Base-by-base conservation (phyloP, 495 filamentous ascomycete species). In the Astrothelium subdiscretum region DNA sequence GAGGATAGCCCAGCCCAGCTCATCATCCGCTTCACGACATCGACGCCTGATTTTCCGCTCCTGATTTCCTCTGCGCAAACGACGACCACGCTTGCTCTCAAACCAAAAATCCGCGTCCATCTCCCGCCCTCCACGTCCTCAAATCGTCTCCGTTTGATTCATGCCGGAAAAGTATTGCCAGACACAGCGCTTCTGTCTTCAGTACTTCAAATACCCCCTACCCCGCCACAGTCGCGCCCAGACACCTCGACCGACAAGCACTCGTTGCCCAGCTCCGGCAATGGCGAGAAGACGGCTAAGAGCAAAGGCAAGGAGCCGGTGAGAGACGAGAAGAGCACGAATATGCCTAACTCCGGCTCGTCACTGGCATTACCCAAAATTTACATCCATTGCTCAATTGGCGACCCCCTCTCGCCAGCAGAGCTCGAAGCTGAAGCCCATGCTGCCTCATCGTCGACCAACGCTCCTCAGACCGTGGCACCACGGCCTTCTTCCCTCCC, bases 341-440 rank as follows among this genome's bases (percentile, higher is more conserved):
- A 66, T 62, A 35, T 59, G 31, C 29, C 69, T 66, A 42, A 54
- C 24, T 20, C 60, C 27, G 67, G 71, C 27, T 74, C 72, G 4
- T 6, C 27, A 5, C 48, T 10, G 15, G 42, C 58, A 12, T 10
- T 29, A 27, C 5, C 54, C 1, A 78, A 84, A 26, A 77, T 91
- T 67, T 95, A 94, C 75, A 85, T 95, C 58, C 91, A 95, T 79
- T 97, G 92, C 81, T 89, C 87, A 43, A 88, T 97, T 62, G 84
- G 84, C 62, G 88, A 90, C 67, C 80, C 81, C 54, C 82, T 96
- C 26, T 83, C 87, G 0, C 70, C 82, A 2, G 62, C 73, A 0
- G 90, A 94, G 31, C 82, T 97, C 22, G 78, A 74, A 2, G 78
- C 76, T n/a, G 92, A 96, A 78, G 83, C 82, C 8, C 65, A 72